Evolutionary conservation across 2,329 filamentous ascomycete genomes (phyloP).

Genomic region (Sporothrix luriei): DNA sequence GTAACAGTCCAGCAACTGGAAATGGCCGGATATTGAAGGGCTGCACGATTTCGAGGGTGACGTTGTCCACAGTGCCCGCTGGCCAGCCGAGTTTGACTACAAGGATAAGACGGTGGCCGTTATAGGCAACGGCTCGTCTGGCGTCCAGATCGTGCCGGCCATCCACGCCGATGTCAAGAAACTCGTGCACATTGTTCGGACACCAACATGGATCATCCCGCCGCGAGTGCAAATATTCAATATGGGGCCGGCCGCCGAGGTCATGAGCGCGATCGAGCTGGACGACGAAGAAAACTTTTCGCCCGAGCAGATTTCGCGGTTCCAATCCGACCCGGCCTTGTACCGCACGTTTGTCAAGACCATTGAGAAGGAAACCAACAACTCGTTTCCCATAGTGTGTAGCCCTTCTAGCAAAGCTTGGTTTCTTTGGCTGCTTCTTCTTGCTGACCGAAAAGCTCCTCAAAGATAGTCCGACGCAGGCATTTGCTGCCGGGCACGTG

Average conservation of each 20-base stretch:
- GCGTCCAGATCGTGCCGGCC: constrained; percentile 56
- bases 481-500: constrained; percentile 48
- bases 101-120: constrained; percentile 56
- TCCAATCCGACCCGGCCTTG: constrained; percentile 50
- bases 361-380: constrained; percentile 51
- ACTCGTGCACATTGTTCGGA: constrained; percentile 47
- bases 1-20: constrained; percentile 49
- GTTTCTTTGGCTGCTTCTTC: background rate
- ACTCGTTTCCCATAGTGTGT: constrained; percentile 49
- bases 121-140: constrained; percentile 60
- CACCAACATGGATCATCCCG: constrained; percentile 49
- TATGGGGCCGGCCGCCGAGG: constrained; percentile 45
- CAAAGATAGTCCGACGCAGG: constrained; percentile 48
- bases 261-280: constrained; percentile 48
- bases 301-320: constrained; percentile 50
- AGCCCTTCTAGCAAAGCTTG: background rate
- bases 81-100: constrained; percentile 54
- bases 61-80: constrained; percentile 57
- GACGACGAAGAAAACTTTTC: constrained; percentile 50
- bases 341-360: constrained; percentile 53
- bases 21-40: constrained; percentile 54
- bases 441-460: constrained; percentile 41
- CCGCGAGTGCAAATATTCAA: constrained; percentile 45
- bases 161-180: constrained; percentile 49
- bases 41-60: constrained; percentile 52